Evolutionary conservation across 2,329 filamentous ascomycete species (phyloP).

Genomic region (Colletotrichum phormii): DNA sequence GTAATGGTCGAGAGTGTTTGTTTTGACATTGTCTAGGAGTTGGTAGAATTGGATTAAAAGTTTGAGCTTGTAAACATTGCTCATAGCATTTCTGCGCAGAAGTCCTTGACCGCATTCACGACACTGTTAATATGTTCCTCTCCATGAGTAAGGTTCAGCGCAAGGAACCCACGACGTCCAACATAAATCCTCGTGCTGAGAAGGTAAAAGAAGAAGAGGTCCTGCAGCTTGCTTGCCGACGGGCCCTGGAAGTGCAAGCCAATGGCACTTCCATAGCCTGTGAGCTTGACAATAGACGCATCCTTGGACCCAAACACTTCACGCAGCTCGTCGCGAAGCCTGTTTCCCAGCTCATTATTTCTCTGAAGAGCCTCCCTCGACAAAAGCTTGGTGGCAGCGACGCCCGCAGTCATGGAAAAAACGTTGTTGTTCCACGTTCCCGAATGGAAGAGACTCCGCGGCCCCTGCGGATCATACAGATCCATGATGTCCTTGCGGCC

Average conservation of each 20-base stretch:
- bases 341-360: conserved; percentile 19
- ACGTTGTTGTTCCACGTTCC: conserved; percentile 38
- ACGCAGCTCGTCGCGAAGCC: conserved; percentile 15
- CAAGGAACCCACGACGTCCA: conserved; percentile 32
- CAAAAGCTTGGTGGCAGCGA: conserved; percentile 32
- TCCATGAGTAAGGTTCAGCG: conserved; percentile 32
- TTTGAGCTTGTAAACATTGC: background rate
- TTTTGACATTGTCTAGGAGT: too few relatives aligned
- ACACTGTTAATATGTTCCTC: conserved; percentile 23
- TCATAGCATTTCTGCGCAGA: conserved; percentile 22
- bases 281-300: conserved; percentile 13
- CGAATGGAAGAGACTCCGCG: conserved; percentile 34
- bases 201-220: conserved; percentile 34
- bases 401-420: conserved; percentile 38
- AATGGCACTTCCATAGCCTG: conserved; percentile 30
- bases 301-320: conserved; percentile 14
- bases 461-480: conserved; percentile 62
- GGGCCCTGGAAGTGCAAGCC: conserved; percentile 29
- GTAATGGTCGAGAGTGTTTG: too few relatives aligned
- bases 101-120: background rate
- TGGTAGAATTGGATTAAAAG: background rate
- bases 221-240: conserved; percentile 3
- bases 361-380: conserved; percentile 27
- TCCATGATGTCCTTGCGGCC: conserved; percentile 69
- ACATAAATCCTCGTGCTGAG: conserved; percentile 28